These are phyloP conservation scores for Chloris gayana DNA, from an alignment of 176 grass and related monocot genomes.

Conservation along the genomic window DNA sequence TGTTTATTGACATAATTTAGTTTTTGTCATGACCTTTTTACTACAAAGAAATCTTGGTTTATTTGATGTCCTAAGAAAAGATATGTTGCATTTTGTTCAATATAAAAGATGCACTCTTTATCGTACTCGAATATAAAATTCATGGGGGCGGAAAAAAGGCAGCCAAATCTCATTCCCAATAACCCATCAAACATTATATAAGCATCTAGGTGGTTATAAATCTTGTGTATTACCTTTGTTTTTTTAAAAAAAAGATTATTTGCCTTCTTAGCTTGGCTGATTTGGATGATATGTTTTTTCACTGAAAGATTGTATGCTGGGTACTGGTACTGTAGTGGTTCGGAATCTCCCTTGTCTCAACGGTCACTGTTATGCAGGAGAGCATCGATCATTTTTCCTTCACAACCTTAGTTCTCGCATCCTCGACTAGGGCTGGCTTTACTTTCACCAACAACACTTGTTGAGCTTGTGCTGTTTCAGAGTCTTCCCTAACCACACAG, in stretches of 20 bases:
- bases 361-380: not conserved
- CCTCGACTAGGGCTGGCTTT: not conserved
- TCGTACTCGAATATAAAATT: not conserved
- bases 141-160: not conserved
- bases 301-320: not conserved
- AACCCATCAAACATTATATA: not conserved
- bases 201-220: not conserved
- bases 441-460: not conserved
- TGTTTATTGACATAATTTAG: not conserved
- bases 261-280: too few relatives aligned
- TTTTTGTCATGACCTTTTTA: slow-evolving; percentile 5
- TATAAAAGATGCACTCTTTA: not conserved
- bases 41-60: not conserved
- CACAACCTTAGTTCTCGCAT: not conserved
- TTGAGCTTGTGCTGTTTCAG: not conserved
- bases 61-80: not conserved
- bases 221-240: not conserved
- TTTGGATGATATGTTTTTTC: too few relatives aligned
- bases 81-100: not conserved
- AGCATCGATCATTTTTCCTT: not conserved
- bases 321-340: not conserved
- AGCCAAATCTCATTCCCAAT: not conserved
- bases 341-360: not conserved
- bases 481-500: not conserved
- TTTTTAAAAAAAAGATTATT: slow-evolving; percentile 31